Evolutionary conservation across 192 early-diverging fungal genomes (phyloP).

Genomic region (Kappamyces sp.): DNA sequence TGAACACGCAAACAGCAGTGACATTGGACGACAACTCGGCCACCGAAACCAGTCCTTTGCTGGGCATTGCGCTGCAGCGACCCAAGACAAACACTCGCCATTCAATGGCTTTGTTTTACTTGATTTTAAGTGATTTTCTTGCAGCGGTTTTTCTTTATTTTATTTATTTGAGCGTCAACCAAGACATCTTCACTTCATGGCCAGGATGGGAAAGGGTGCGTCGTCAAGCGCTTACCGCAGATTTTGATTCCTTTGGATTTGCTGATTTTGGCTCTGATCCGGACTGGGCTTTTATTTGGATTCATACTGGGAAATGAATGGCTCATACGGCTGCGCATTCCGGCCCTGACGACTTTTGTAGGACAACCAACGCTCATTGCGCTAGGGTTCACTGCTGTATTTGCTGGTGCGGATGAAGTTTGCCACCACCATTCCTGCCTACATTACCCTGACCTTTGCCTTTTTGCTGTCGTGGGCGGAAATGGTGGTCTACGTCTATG

Average conservation of each 20-base stretch:
- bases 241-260: constrained; percentile 13
- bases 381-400: constrained; percentile 9
- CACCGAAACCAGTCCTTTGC: too few species aligned
- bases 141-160: not conserved
- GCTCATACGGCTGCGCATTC: constrained; percentile 1
- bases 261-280: not conserved
- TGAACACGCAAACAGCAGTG: too few species aligned
- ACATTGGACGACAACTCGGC: too few species aligned
- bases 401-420: constrained; percentile 8
- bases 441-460: constrained; percentile 4
- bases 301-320: not conserved
- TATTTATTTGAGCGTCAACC: not conserved
- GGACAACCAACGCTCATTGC: not conserved
- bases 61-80: too few species aligned
- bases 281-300: constrained; percentile 5
- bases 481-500: constrained; percentile 8
- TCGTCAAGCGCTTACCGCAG: too few species aligned
- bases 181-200: not conserved
- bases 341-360: constrained; percentile 13
- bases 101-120: too few species aligned
- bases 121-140: too few species aligned
- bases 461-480: constrained; percentile 14
- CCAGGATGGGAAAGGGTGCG: not conserved
- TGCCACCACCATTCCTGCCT: not conserved
- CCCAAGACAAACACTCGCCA: too few species aligned